Conservation (phyloP, 2,329 filamentous ascomycete genomes). For the Byssoonygena ceratinophila region DNA sequence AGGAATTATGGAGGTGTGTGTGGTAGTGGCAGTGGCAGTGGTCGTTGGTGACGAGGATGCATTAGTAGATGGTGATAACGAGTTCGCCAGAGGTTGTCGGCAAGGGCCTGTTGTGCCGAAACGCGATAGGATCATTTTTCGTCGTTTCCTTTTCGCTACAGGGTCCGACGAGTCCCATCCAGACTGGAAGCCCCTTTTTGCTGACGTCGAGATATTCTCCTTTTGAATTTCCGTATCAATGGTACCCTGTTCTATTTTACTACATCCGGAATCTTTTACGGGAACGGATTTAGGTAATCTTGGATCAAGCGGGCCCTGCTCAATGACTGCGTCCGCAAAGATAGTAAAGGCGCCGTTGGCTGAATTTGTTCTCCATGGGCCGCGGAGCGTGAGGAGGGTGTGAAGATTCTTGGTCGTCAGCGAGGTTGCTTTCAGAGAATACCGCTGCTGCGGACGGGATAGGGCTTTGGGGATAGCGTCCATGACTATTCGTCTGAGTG, state of each 20-base stretch:
- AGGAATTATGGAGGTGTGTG: background rate
- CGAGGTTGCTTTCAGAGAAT: slow-evolving; percentile 56
- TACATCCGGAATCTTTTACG: slow-evolving; percentile 24
- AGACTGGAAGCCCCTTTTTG: background rate
- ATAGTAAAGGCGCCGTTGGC: slow-evolving; percentile 70
- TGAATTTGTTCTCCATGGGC: slow-evolving; percentile 57
- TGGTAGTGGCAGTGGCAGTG: background rate
- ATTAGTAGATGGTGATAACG: background rate
- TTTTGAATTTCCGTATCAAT: slow-evolving; percentile 8
- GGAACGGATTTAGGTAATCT: slow-evolving; percentile 28
- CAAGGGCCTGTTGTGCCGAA: slow-evolving; percentile 53
- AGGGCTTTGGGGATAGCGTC: slow-evolving; percentile 75
- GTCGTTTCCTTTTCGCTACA: slow-evolving; percentile 27
- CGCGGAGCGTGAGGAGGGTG: slow-evolving; percentile 58
- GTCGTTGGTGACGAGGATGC: slow-evolving; percentile 8
- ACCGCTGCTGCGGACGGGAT: slow-evolving; percentile 62
- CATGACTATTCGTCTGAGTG: slow-evolving; percentile 59
- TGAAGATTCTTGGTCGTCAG: slow-evolving; percentile 61
- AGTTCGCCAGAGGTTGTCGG: slow-evolving; percentile 14
- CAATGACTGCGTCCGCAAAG: slow-evolving; percentile 55
- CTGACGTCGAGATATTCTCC: slow-evolving; percentile 7
- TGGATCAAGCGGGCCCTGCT: slow-evolving; percentile 43
- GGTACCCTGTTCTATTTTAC: slow-evolving; percentile 19
- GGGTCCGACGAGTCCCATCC: slow-evolving; percentile 12
- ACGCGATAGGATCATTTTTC: slow-evolving; percentile 56